phyloP scores from a whole-genome alignment of 1,139 yeast species.

The Hansenula lynferdii region DNA sequence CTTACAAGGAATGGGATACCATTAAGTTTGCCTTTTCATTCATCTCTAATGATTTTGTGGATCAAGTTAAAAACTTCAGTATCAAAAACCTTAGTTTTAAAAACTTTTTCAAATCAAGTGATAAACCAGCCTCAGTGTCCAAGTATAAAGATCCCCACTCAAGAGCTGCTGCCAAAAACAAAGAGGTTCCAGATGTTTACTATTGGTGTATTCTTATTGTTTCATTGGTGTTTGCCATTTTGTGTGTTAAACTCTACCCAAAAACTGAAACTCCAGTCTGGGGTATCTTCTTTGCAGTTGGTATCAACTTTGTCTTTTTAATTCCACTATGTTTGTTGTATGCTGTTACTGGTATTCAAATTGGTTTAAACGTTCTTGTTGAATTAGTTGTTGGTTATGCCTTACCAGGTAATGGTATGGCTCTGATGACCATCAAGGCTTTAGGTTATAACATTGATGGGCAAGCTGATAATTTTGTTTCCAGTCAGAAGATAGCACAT shows the following conservation, averaged over 20 bases:
- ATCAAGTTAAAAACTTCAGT: constrained; percentile 23
- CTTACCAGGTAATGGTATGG: constrained; percentile 58
- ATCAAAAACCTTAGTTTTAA: too few species aligned
- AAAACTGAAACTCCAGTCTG: constrained; percentile 38
- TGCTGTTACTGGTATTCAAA: constrained; percentile 47
- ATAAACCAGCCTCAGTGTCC: constrained; percentile 15
- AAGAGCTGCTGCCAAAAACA: constrained; percentile 48
- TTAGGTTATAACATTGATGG: constrained; percentile 55
- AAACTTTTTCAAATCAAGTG: background rate
- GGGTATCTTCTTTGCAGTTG: constrained; percentile 55
- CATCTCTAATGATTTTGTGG: constrained; percentile 22
- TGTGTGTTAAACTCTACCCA: constrained; percentile 42
- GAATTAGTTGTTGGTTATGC: constrained; percentile 62
- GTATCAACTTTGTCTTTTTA: constrained; percentile 47
- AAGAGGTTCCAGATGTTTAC: constrained; percentile 64
- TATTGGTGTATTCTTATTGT: constrained; percentile 42
- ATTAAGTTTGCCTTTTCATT: constrained; percentile 17
- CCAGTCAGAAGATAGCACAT: constrained; percentile 57
- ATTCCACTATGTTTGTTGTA: constrained; percentile 46
- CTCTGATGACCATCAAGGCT: constrained; percentile 54
- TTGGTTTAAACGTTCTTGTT: constrained; percentile 54
- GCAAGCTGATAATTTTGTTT: constrained; percentile 54
- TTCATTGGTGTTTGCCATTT: constrained; percentile 45
- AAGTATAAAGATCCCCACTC: constrained; percentile 49
- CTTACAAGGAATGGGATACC: constrained; percentile 26